Evolutionary conservation across 1,284 basidiomycete genomes (phyloP).

Genomic region (Apiotrichum laibachii): DNA sequence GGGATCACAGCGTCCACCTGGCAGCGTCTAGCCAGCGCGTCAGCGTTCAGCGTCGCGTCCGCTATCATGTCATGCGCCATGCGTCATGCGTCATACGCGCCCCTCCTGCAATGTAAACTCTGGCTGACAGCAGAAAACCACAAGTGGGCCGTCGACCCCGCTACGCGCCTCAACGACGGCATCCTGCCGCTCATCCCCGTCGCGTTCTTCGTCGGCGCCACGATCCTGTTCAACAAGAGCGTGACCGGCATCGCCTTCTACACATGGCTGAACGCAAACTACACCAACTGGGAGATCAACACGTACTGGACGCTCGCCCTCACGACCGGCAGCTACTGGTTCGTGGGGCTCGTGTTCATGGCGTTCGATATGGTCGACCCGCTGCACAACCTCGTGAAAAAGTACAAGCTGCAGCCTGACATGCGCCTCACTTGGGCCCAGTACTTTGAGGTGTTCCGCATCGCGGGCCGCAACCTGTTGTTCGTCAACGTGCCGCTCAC

Average conservation of each 20-base stretch:
- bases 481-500: slow-evolving; percentile 17
- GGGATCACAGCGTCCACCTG: too few relatives aligned
- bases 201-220: not conserved
- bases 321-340: slow-evolving; percentile 17
- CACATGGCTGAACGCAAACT: slow-evolving; percentile 16
- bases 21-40: too few relatives aligned
- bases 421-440: slow-evolving; percentile 17
- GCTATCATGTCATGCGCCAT: too few relatives aligned
- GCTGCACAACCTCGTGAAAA: slow-evolving; percentile 11
- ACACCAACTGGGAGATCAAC: slow-evolving; percentile 19
- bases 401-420: slow-evolving; percentile 23
- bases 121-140: slow-evolving; percentile 19
- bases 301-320: slow-evolving; percentile 10
- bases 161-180: slow-evolving; percentile 16
- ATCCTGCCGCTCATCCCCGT: not conserved
- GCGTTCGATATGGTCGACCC: slow-evolving; percentile 18
- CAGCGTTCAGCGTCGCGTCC: too few relatives aligned
- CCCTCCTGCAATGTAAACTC: not conserved
- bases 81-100: not conserved
- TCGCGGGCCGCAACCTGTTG: slow-evolving; percentile 13
- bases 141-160: slow-evolving; percentile 11
- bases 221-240: slow-evolving; percentile 1
- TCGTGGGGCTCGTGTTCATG: slow-evolving; percentile 16
- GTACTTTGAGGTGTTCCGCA: slow-evolving; percentile 13
- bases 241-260: not conserved